phyloP scores from a whole-genome alignment of 1,284 basidiomycete species.

The Cutaneotrichosporon cyanovorans region DNA sequence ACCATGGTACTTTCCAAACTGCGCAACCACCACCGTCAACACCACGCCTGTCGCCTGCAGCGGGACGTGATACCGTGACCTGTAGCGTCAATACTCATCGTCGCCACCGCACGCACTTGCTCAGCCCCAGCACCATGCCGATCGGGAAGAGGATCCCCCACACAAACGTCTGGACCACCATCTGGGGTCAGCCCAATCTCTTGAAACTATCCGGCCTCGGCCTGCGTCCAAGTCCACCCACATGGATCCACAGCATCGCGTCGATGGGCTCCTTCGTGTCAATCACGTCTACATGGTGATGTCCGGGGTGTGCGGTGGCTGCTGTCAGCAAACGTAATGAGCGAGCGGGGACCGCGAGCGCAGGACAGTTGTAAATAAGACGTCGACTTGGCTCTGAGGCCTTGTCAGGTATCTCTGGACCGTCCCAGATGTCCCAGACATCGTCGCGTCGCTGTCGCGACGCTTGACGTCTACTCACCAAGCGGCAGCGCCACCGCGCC shows the following conservation, averaged over 20 bases:
- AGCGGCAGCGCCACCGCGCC: not conserved
- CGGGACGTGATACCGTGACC: constrained; percentile 71
- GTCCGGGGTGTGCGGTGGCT: constrained; percentile 39
- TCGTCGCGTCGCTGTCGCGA: too few species aligned
- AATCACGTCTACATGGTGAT: constrained; percentile 62
- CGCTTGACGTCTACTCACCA: not conserved
- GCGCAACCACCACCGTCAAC: constrained; percentile 62
- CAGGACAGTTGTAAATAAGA: not conserved
- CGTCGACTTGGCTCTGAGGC: too few species aligned
- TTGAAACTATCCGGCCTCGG: not conserved
- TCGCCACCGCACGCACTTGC: constrained; percentile 52
- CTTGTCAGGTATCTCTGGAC: too few species aligned
- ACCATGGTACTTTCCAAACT: constrained; percentile 72
- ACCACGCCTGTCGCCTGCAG: constrained; percentile 64
- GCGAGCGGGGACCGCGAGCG: not conserved
- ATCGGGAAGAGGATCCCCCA: constrained; percentile 78
- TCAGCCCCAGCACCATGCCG: constrained; percentile 78
- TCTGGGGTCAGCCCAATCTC: constrained; percentile 35
- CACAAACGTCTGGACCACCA: constrained; percentile 61
- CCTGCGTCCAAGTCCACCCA: constrained; percentile 16
- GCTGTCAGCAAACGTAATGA: constrained; percentile 1
- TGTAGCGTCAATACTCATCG: too few species aligned
- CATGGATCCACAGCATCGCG: constrained; percentile 66
- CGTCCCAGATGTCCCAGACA: too few species aligned
- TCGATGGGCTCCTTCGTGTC: constrained; percentile 63